These are phyloP conservation scores for Sambucus nigra DNA, from an alignment of 129 eudicot genomes.

Conservation along the genomic window DNA sequence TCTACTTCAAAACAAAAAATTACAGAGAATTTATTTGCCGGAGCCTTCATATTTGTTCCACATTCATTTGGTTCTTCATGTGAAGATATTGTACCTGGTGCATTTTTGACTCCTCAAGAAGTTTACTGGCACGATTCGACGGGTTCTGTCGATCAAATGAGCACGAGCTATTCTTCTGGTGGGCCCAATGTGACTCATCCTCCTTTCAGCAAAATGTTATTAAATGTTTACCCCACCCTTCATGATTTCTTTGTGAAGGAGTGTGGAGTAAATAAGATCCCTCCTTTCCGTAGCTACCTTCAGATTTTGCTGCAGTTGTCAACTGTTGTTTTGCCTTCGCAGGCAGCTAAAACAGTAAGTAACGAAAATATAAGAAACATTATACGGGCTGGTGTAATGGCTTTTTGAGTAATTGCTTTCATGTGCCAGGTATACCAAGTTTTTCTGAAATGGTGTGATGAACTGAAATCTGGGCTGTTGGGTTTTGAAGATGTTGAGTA, in stretches of 20 bases:
- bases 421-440: slow-evolving; percentile 57
- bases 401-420: not conserved
- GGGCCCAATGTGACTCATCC: slow-evolving; percentile 25
- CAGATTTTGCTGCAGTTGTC: slow-evolving; percentile 57
- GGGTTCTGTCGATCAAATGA: slow-evolving; percentile 25
- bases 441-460: slow-evolving; percentile 56
- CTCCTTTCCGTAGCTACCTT: slow-evolving; percentile 47
- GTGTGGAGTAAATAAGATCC: slow-evolving; percentile 74
- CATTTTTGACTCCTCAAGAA: slow-evolving; percentile 49
- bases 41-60: slow-evolving; percentile 74
- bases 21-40: slow-evolving; percentile 29
- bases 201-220: slow-evolving; percentile 32
- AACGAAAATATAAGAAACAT: too few species aligned
- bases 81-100: slow-evolving; percentile 65
- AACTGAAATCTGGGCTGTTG: slow-evolving; percentile 42
- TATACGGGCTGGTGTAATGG: too few species aligned
- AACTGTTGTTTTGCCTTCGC: slow-evolving; percentile 30
- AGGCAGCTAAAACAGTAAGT: slow-evolving; percentile 59
- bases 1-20: slow-evolving; percentile 33
- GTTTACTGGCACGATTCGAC: slow-evolving; percentile 70
- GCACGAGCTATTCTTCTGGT: slow-evolving; percentile 3
- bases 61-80: slow-evolving; percentile 14
- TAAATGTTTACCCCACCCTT: slow-evolving; percentile 56
- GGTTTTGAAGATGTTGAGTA: slow-evolving; percentile 38
- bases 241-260: slow-evolving; percentile 69